Conservation (phyloP, 345 rosid genomes). For the Eutrema heterophyllum region DNA sequence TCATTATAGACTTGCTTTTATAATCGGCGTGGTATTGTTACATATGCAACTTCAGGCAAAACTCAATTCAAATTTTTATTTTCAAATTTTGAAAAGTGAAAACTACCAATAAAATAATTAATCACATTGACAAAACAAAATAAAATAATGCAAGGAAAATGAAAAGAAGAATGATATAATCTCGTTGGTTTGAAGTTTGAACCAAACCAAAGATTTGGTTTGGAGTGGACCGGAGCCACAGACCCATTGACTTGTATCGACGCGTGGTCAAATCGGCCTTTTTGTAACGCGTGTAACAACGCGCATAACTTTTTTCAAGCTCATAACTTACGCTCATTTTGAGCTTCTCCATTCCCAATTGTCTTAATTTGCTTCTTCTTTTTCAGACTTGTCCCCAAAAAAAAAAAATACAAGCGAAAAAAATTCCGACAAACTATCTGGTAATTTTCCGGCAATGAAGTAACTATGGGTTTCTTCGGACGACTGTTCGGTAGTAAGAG, state of each 20-base stretch:
- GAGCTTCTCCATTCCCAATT: not conserved
- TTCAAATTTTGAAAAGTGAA: constrained; percentile 13
- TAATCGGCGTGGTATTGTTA: constrained; percentile 12
- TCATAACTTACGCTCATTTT: constrained; percentile 1
- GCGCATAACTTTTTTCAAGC: constrained; percentile 10
- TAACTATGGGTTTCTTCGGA: constrained; percentile 66
- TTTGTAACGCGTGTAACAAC: constrained; percentile 13
- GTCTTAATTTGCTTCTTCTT: not conserved
- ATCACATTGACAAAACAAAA: not conserved
- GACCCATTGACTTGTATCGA: not conserved
- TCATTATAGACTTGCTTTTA: constrained; percentile 14
- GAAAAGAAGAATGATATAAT: not conserved
- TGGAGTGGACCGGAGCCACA: constrained; percentile 5
- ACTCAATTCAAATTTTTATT: not conserved
- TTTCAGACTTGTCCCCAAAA: not conserved
- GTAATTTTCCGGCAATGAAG: constrained; percentile 28
- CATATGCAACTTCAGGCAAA: not conserved
- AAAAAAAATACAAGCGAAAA: not conserved
- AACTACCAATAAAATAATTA: not conserved
- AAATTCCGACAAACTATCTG: not conserved
- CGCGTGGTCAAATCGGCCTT: not conserved
- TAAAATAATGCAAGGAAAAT: not conserved
- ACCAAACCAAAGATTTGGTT: not conserved
- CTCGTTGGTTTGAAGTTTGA: not conserved
- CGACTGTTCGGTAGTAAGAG: constrained; percentile 62